Evolutionary conservation across 208 protist genomes (phyloP).

Genomic region (Wallacemonas sp.): DNA sequence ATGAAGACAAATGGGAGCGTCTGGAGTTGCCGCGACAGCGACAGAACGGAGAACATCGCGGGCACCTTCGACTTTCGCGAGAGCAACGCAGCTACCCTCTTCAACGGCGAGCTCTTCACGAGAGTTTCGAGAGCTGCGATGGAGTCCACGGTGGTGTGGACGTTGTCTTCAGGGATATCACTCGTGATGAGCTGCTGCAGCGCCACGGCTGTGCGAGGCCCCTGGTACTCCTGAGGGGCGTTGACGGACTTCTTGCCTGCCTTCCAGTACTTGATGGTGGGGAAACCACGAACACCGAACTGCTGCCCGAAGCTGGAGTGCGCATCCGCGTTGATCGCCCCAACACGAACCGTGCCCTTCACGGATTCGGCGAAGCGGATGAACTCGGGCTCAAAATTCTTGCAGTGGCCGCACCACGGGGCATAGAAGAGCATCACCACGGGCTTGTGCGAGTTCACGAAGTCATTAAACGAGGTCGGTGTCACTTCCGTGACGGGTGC

Average conservation of each 20-base stretch:
- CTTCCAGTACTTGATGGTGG: slow-evolving; percentile 93
- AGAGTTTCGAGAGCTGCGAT: slow-evolving; percentile 31
- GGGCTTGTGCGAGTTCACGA: slow-evolving; percentile 89
- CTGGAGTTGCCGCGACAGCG: slow-evolving; percentile 67
- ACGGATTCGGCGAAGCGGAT: slow-evolving; percentile 76
- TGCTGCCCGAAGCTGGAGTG: slow-evolving; percentile 61
- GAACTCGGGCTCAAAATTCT: slow-evolving; percentile 85
- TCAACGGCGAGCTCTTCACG: slow-evolving; percentile 27
- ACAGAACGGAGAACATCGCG: slow-evolving; percentile 78
- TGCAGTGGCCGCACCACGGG: slow-evolving; percentile 97
- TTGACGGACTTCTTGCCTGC: slow-evolving; percentile 56
- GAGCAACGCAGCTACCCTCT: slow-evolving; percentile 71
- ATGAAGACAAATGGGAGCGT: slow-evolving; percentile 77
- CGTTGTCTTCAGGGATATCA: slow-evolving; percentile 39
- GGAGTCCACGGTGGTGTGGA: slow-evolving; percentile 28
- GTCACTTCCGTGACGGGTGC: slow-evolving; percentile 80
- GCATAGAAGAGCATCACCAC: slow-evolving; percentile 93
- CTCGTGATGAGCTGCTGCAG: slow-evolving; percentile 62
- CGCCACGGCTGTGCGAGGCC: slow-evolving; percentile 55
- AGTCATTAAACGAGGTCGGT: slow-evolving; percentile 47
- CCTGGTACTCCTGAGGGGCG: slow-evolving; percentile 67
- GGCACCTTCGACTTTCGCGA: slow-evolving; percentile 76
- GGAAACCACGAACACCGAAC: slow-evolving; percentile 86
- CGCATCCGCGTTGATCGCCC: slow-evolving; percentile 82
- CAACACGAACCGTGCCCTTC: slow-evolving; percentile 82